phyloP scores from a whole-genome alignment of 2,329 filamentous ascomycete species.

The Calonectria multiphialidica region DNA sequence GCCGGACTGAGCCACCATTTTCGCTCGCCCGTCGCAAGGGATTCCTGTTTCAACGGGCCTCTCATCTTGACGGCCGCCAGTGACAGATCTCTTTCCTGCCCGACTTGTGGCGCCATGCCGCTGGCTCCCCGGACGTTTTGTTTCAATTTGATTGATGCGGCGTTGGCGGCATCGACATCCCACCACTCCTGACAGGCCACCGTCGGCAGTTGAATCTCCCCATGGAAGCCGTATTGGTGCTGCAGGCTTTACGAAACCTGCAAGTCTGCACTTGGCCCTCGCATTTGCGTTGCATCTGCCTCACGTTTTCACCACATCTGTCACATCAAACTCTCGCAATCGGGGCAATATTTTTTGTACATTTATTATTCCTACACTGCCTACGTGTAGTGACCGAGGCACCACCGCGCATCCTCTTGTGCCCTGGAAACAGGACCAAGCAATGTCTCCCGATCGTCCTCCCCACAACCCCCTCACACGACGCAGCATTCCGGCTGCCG shows the following conservation, averaged over 20 bases:
- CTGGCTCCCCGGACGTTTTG: not conserved
- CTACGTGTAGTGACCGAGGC: conserved; percentile 17
- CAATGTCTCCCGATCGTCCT: conserved; percentile 18
- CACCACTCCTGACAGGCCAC: not conserved
- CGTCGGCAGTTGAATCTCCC: not conserved
- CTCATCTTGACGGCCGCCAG: not conserved
- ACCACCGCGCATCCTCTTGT: conserved; percentile 24
- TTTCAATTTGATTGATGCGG: conserved; percentile 16
- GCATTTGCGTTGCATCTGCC: no score
- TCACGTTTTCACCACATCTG: not conserved
- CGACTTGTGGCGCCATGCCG: not conserved
- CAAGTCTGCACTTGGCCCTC: not conserved
- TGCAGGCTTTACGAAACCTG: not conserved
- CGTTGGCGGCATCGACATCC: not conserved
- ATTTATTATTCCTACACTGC: conserved; percentile 37
- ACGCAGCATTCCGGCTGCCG: conserved; percentile 18
- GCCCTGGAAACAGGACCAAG: conserved; percentile 18
- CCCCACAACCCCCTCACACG: conserved; percentile 19
- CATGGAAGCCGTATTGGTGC: not conserved
- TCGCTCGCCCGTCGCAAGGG: not conserved
- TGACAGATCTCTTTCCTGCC: not conserved
- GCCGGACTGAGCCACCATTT: not conserved
- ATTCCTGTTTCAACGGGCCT: not conserved
- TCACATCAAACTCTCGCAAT: not conserved
- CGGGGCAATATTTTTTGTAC: conserved; percentile 31